Evolutionary conservation across 2,329 filamentous ascomycete genomes (phyloP), one percentile per base, ranked within the genome.

Genomic region (Pyricularia pennisetigena): DNA sequence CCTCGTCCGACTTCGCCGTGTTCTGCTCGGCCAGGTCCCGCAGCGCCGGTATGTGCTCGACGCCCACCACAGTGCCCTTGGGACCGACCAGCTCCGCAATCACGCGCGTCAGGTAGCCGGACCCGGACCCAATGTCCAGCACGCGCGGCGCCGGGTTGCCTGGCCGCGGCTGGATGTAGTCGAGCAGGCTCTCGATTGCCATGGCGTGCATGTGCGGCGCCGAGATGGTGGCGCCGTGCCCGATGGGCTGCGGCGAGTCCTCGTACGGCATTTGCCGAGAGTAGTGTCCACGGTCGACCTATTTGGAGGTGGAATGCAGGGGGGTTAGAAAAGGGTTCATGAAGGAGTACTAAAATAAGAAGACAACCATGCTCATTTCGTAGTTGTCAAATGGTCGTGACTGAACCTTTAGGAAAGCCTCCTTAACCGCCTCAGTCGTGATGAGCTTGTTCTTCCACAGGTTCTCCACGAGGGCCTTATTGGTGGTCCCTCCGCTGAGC

Each of bases 241-340:
- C 85, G 77, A 88, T 86, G 69, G 79, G 73, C 71, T 87, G 85
- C 0, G 84, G 85, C 0, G 79, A 80, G 77, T 87, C 85, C 68
- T 82, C 76, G 76, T 98, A 98, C 2, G 95, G 88, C 10, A 77
- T 77, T 0, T 78, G 74, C 3, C 92, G 91, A 16, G 91, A 86
- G 79, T 94, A 98, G 79, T 98, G 86, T 0, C 86, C 93, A 70
- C 95, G 88, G 78, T 99, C 94, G 75, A 98, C 93, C 89, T 93
- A 72, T 10, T 57, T 7, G n/a, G 0, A 35, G 23, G 1, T 24
- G 12, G 4, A 32, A 28, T 6, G 28, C 23, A 14, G 61, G n/a
- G 26, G n/a, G n/a, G n/a, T n/a, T 5, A 64, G 35, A 26, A 20
- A 20, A 12, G n/a, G n/a, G n/a, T n/a, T n/a, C 24, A 35, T 20